Conservation (phyloP, 1,284 basidiomycete species). For the Ustilago loliicola region DNA sequence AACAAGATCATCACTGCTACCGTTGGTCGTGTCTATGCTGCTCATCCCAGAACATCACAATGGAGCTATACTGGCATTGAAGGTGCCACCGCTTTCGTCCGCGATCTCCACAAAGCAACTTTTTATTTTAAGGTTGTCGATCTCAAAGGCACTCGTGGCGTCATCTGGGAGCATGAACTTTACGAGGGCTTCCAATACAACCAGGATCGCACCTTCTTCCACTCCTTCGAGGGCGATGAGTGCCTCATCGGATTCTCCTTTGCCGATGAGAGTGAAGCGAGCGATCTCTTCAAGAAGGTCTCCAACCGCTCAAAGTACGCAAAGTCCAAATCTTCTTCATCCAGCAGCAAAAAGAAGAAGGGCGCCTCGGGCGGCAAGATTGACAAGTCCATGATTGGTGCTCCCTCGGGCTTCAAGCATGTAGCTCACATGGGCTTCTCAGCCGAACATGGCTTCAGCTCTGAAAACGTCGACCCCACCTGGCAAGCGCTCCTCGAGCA, state of each 20-base stretch:
- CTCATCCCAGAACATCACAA: constrained; percentile 47
- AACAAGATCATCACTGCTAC: constrained; percentile 69
- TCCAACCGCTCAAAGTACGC: constrained; percentile 77
- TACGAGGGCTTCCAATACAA: constrained; percentile 87
- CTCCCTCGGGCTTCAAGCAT: constrained; percentile 84
- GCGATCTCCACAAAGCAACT: constrained; percentile 53
- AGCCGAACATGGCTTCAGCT: constrained; percentile 85
- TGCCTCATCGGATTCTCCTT: constrained; percentile 93
- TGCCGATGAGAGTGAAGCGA: constrained; percentile 87
- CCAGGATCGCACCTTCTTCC: constrained; percentile 91
- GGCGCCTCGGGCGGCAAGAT: constrained; percentile 75
- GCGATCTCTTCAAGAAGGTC: constrained; percentile 90
- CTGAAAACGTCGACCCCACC: constrained; percentile 88
- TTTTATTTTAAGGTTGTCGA: constrained; percentile 66
- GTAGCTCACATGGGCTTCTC: constrained; percentile 97
- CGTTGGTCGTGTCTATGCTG: constrained; percentile 66
- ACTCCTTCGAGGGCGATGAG: constrained; percentile 90
- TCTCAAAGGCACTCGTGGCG: constrained; percentile 79
- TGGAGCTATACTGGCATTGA: constrained; percentile 68
- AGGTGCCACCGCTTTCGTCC: constrained; percentile 67
- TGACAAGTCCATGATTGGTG: constrained; percentile 91
- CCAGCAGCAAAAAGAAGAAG: constrained; percentile 72
- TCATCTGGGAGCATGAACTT: constrained; percentile 94
- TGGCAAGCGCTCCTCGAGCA: constrained; percentile 85
- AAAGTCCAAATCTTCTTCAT: constrained; percentile 57